These are phyloP conservation scores for Epichloe baconii DNA, from an alignment of 2,329 filamentous ascomycete species.

Conservation along the genomic window DNA sequence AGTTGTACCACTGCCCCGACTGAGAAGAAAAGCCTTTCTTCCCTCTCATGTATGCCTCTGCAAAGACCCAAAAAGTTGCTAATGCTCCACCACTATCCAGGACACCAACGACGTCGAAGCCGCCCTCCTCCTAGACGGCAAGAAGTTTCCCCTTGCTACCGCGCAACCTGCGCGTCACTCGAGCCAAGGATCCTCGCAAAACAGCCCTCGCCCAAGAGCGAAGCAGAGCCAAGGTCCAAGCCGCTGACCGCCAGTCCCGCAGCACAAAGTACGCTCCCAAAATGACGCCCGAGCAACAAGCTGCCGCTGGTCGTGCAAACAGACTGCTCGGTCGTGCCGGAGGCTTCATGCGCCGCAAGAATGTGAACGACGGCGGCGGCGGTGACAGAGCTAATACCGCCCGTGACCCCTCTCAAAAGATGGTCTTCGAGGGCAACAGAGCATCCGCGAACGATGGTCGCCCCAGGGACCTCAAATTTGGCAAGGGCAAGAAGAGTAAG, in stretches of 20 bases:
- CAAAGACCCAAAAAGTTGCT: neutral
- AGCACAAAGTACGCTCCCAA: slow-evolving; percentile 54
- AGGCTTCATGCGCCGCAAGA: slow-evolving; percentile 34
- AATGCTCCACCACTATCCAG: slow-evolving; percentile 18
- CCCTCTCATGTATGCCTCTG: neutral
- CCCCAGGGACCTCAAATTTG: slow-evolving; percentile 37
- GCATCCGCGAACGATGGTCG: slow-evolving; percentile 54
- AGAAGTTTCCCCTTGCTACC: slow-evolving; percentile 95
- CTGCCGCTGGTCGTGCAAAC: slow-evolving; percentile 56
- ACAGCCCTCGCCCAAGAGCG: slow-evolving; percentile 34
- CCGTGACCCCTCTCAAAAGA: slow-evolving; percentile 40
- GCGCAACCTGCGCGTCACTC: slow-evolving; percentile 68
- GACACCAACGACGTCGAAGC: slow-evolving; percentile 80
- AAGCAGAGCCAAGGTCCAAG: slow-evolving; percentile 18
- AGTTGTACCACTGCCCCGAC: slow-evolving; percentile 13
- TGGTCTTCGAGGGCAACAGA: slow-evolving; percentile 72
- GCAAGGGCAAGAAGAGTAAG: slow-evolving; percentile 43
- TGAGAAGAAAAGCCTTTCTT: neutral
- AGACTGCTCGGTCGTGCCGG: slow-evolving; percentile 62
- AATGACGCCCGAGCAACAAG: slow-evolving; percentile 54
- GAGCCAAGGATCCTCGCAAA: slow-evolving; percentile 64
- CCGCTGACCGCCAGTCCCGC: slow-evolving; percentile 24
- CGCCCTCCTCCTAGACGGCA: slow-evolving; percentile 77
- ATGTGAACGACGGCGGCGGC: slow-evolving; percentile 10
- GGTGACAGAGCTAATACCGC: slow-evolving; percentile 19